Percentiles rank a stretch among this genome's conserved stretches.
These are phyloP conservation scores for Dovyalis caffra DNA, from an alignment of 345 rosid genomes.

Conservation along the genomic window DNA sequence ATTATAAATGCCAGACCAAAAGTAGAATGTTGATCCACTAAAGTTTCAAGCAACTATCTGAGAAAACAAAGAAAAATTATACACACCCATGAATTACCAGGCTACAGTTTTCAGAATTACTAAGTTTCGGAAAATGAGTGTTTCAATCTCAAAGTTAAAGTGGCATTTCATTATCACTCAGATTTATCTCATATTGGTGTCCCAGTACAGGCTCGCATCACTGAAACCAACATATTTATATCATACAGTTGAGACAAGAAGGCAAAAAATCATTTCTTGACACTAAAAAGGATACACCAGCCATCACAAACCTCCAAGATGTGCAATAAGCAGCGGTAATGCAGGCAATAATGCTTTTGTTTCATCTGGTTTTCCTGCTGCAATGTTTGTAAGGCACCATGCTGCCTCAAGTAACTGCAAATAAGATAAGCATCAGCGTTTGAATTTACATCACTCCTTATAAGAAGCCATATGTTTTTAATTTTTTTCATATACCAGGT, in stretches of 20 bases:
- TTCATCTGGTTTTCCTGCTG: constrained; percentile 94
- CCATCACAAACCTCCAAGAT: constrained; percentile 75
- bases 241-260: neutral
- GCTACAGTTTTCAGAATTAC: neutral
- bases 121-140: neutral
- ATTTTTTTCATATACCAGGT: neutral
- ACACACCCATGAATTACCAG: neutral
- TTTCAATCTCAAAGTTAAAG: neutral
- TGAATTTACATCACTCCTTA: neutral
- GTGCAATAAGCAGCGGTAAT: constrained; percentile 87
- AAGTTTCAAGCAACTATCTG: neutral
- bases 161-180: neutral
- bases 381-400: constrained; percentile 97
- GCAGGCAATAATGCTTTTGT: constrained; percentile 85
- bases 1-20: constrained; percentile 6
- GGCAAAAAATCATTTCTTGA: neutral
- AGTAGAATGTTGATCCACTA: constrained; percentile 1
- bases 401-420: constrained; percentile 96
- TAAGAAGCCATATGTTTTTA: neutral
- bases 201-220: neutral
- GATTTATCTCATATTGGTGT: neutral
- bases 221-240: neutral
- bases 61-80: neutral
- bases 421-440: neutral
- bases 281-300: neutral